Conservation (phyloP, 2,329 filamentous ascomycete species). For the Phaeosphaeria sp. region DNA sequence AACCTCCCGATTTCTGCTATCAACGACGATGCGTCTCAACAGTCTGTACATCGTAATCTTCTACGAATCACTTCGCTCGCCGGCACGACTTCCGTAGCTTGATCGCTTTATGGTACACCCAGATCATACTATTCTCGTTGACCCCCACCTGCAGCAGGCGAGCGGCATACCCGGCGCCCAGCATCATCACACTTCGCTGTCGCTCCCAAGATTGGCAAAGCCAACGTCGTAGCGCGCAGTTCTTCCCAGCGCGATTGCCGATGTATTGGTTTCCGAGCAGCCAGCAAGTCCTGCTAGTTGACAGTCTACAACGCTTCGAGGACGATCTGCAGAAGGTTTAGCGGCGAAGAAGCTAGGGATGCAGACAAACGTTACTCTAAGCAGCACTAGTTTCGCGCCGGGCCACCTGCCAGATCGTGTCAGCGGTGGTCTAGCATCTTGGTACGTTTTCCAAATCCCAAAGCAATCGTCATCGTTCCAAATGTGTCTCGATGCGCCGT, state of each 20-base stretch:
- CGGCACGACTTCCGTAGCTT: not conserved
- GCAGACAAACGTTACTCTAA: conserved; percentile 1
- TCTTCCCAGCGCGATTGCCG: not conserved
- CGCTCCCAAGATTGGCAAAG: not conserved
- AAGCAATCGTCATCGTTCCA: conserved; percentile 4
- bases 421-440: not conserved
- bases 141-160: not conserved
- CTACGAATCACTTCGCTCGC: not conserved
- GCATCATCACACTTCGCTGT: not conserved
- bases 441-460: conserved; percentile 20
- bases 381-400: not conserved
- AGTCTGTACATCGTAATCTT: not conserved
- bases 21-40: not conserved
- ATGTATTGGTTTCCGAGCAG: not conserved
- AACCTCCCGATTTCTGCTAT: conserved; percentile 7
- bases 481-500: conserved; percentile 8
- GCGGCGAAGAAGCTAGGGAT: not conserved
- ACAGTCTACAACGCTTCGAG: not conserved
- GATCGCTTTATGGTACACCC: not conserved
- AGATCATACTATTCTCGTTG: not conserved
- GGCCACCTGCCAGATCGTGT: conserved; percentile 2
- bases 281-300: not conserved
- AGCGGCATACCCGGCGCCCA: not conserved
- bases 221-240: not conserved
- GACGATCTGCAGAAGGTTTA: not conserved